phyloP scores from a whole-genome alignment of 169 alveolate genomes.

The Babesia ovata region DNA sequence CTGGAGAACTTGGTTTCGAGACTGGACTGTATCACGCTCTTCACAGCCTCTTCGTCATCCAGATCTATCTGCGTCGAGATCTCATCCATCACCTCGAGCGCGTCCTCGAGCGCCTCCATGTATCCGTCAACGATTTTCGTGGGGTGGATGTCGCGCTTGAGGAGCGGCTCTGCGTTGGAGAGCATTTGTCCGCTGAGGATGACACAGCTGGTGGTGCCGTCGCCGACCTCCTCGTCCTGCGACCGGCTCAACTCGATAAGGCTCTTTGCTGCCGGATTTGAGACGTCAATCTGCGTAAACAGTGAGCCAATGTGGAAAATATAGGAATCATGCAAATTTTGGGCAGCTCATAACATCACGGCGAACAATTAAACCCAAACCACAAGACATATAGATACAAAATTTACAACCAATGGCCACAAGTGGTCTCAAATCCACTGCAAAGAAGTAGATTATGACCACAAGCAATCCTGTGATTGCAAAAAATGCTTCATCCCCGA shows the following conservation, averaged over 20 bases:
- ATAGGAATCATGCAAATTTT: no score
- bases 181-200: slow-evolving; percentile 96
- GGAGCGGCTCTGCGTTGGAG: slow-evolving; percentile 92
- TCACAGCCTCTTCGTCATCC: slow-evolving; percentile 83
- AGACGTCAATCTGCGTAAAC: slow-evolving; percentile 89
- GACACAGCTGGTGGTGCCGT: slow-evolving; percentile 98
- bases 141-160: slow-evolving; percentile 94
- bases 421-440: no score
- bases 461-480: no score
- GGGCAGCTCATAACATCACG: no score
- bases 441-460: no score
- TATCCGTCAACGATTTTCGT: slow-evolving; percentile 93
- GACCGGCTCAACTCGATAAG: slow-evolving; percentile 96
- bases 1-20: slow-evolving; percentile 93
- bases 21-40: slow-evolving; percentile 79
- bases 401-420: no score
- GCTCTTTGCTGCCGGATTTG: slow-evolving; percentile 98
- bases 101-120: slow-evolving; percentile 92
- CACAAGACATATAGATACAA: no score
- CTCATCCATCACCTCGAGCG: slow-evolving; percentile 84
- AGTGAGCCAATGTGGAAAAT: not conserved
- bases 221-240: slow-evolving; percentile 99
- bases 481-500: no score
- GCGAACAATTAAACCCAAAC: no score
- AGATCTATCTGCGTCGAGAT: slow-evolving; percentile 88